Percentiles rank a stretch among this genome's conserved stretches.
Conservation (phyloP, 441 rosid genomes). For the Erodium trifolium region DNA sequence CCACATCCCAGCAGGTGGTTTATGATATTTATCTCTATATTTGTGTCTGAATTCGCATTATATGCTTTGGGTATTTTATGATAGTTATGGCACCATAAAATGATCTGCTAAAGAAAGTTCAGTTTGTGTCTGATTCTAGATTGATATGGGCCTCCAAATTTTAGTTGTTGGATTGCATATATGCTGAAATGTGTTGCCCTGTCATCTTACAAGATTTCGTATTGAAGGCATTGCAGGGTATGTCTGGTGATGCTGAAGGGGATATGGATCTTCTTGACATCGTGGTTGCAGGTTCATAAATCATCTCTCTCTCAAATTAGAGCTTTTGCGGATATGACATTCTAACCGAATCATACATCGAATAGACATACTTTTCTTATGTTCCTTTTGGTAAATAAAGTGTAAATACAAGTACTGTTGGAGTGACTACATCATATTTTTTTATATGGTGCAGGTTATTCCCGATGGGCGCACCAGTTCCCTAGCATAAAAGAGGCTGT, state of each 20-base stretch:
- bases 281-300: constrained; percentile 31
- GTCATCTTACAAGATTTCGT: background rate
- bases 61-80: background rate
- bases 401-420: background rate
- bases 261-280: constrained; percentile 69
- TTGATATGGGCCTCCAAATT: background rate
- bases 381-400: background rate
- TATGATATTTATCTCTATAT: background rate
- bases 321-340: background rate
- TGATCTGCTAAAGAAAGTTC: background rate
- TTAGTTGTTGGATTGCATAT: background rate
- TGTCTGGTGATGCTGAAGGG: constrained; percentile 27
- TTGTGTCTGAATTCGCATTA: background rate
- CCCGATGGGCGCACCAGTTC: constrained; percentile 57
- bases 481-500: constrained; percentile 35
- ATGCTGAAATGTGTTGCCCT: background rate
- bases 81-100: background rate
- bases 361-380: background rate
- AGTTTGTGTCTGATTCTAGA: background rate
- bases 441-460: constrained; percentile 42
- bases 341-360: background rate
- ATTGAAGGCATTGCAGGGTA: constrained; percentile 37
- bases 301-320: background rate
- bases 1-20: constrained; percentile 45
- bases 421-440: background rate